These are phyloP conservation scores for Chrysoporthe cubensis DNA, from an alignment of 2,329 filamentous ascomycete genomes.

Conservation along the genomic window DNA sequence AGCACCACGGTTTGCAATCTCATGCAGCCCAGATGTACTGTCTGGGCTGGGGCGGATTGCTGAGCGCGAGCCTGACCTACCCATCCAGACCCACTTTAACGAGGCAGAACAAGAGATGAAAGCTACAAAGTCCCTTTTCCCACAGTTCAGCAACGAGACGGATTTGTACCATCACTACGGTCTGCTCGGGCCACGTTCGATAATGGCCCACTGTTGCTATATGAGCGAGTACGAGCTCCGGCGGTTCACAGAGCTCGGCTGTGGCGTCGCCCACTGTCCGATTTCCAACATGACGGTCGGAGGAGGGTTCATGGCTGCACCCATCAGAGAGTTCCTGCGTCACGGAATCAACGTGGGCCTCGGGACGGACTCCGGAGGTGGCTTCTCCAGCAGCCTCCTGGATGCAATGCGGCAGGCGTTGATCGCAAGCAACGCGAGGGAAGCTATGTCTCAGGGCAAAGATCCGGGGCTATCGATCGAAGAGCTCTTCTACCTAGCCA, in stretches of 20 bases:
- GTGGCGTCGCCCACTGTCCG: slow-evolving; percentile 68
- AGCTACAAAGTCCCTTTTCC: slow-evolving; percentile 59
- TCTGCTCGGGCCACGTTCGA: slow-evolving; percentile 57
- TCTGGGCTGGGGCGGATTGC: slow-evolving; percentile 59
- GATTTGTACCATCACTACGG: slow-evolving; percentile 62
- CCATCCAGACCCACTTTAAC: slow-evolving; percentile 71
- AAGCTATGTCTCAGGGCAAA: slow-evolving; percentile 43
- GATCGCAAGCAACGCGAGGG: slow-evolving; percentile 55
- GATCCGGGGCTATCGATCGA: slow-evolving; percentile 52
- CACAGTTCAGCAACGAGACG: slow-evolving; percentile 58
- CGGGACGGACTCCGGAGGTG: slow-evolving; percentile 67
- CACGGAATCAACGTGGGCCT: slow-evolving; percentile 67
- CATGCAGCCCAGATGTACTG: slow-evolving; percentile 59
- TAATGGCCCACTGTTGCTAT: slow-evolving; percentile 70
- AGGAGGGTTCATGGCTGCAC: slow-evolving; percentile 65
- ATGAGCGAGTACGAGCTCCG: slow-evolving; percentile 60
- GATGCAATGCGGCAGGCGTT: slow-evolving; percentile 62
- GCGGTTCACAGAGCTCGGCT: slow-evolving; percentile 50
- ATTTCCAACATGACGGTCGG: slow-evolving; percentile 66
- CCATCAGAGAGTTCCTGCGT: slow-evolving; percentile 59
- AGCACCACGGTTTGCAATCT: slow-evolving; percentile 63
- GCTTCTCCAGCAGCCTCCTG: slow-evolving; percentile 63
- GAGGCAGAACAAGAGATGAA: slow-evolving; percentile 64
- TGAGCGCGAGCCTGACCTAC: slow-evolving; percentile 49
- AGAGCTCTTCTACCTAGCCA: slow-evolving; percentile 64